These are phyloP conservation scores for Paraphaeosphaeria sporulosa DNA, from an alignment of 2,329 filamentous ascomycete genomes.

Conservation along the genomic window DNA sequence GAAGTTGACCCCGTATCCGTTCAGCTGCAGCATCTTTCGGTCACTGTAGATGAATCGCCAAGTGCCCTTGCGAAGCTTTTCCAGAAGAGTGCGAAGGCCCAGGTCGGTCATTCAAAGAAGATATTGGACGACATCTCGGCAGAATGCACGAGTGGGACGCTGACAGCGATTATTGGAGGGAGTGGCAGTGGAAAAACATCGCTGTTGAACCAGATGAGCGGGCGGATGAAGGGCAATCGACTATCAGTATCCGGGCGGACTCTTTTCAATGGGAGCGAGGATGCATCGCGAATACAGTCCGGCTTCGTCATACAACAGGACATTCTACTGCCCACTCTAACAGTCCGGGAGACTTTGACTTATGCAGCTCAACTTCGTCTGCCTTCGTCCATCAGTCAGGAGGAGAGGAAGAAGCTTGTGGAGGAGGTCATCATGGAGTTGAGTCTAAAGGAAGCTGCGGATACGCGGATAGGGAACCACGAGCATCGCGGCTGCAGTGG, in stretches of 20 bases:
- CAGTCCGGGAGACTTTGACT: slow-evolving; percentile 75
- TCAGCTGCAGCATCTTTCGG: slow-evolving; percentile 61
- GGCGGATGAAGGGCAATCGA: slow-evolving; percentile 68
- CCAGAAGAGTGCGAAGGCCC: slow-evolving; percentile 35
- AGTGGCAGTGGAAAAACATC: slow-evolving; percentile 72
- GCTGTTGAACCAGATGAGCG: slow-evolving; percentile 72
- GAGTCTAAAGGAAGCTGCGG: slow-evolving; percentile 77
- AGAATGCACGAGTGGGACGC: slow-evolving; percentile 68
- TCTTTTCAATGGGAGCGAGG: slow-evolving; percentile 67
- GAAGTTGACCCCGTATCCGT: slow-evolving; percentile 66
- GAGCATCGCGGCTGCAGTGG: slow-evolving; percentile 79
- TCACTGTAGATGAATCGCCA: slow-evolving; percentile 67
- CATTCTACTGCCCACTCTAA: slow-evolving; percentile 74
- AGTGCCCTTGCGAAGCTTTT: slow-evolving; percentile 33
- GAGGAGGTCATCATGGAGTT: slow-evolving; percentile 80
- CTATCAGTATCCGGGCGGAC: slow-evolving; percentile 60
- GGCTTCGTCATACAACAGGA: slow-evolving; percentile 82
- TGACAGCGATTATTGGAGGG: slow-evolving; percentile 79
- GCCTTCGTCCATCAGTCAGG: slow-evolving; percentile 66
- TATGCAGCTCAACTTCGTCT: slow-evolving; percentile 78
- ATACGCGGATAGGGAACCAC: slow-evolving; percentile 75
- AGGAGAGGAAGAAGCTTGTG: slow-evolving; percentile 69
- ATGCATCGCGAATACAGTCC: slow-evolving; percentile 61
- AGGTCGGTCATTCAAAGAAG: slow-evolving; percentile 48
- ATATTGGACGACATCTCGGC: slow-evolving; percentile 71